Conservation (phyloP, 2,329 filamentous ascomycete genomes). For the Curvularia sp. region DNA sequence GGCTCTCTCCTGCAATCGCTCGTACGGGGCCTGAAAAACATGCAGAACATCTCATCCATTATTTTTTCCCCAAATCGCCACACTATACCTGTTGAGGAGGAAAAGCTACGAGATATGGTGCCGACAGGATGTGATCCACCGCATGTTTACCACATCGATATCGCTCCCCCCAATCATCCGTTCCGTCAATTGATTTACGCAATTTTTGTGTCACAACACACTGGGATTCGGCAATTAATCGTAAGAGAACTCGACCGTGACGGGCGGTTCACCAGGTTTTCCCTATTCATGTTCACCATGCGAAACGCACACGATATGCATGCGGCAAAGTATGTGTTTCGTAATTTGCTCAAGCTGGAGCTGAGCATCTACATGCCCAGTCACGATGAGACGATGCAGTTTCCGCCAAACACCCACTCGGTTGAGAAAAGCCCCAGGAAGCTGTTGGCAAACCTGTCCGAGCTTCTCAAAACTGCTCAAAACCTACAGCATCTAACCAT, state of each 20-base stretch:
- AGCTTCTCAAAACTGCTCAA: slow-evolving; percentile 25
- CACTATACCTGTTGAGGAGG: slow-evolving; percentile 29
- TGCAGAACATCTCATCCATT: slow-evolving; percentile 35
- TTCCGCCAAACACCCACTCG: not conserved
- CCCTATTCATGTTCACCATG: slow-evolving; percentile 30
- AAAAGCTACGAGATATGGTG: slow-evolving; percentile 28
- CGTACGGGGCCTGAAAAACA: slow-evolving; percentile 29
- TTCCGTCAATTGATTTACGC: slow-evolving; percentile 41
- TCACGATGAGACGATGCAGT: too few relatives aligned
- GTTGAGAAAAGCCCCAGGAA: not conserved
- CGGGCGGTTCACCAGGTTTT: slow-evolving; percentile 20
- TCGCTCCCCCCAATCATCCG: slow-evolving; percentile 23
- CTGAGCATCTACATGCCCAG: slow-evolving; percentile 19
- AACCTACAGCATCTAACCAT: slow-evolving; percentile 31
- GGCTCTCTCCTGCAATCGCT: slow-evolving; percentile 36
- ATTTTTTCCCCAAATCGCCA: slow-evolving; percentile 37
- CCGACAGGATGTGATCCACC: slow-evolving; percentile 17
- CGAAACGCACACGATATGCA: slow-evolving; percentile 19
- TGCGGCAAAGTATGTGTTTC: slow-evolving; percentile 34
- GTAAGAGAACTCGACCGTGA: slow-evolving; percentile 7
- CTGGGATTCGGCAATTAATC: slow-evolving; percentile 32
- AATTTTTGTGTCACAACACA: slow-evolving; percentile 28
- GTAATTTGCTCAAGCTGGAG: slow-evolving; percentile 27
- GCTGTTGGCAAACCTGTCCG: slow-evolving; percentile 26
- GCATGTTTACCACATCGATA: not conserved